Evolutionary conservation across 2,329 filamentous ascomycete species (phyloP).

Genomic region (Macrophomina pseudophaseolina): DNA sequence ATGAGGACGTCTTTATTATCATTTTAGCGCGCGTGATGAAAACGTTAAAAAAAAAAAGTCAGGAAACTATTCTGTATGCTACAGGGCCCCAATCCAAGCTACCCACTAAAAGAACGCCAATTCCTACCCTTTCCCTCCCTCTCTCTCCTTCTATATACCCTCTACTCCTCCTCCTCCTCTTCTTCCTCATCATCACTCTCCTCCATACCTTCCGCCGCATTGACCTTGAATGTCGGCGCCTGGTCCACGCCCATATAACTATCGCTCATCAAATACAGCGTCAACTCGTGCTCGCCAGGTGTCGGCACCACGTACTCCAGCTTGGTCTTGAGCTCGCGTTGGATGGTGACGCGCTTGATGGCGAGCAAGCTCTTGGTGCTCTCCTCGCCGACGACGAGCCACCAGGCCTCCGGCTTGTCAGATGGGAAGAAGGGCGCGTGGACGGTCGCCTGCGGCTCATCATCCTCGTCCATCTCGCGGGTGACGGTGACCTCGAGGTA

Average conservation of each 20-base stretch:
- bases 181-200: constrained; percentile 88
- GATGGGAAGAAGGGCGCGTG: constrained; percentile 93
- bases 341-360: constrained; percentile 93
- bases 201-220: constrained; percentile 90
- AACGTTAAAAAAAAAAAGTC: neutral
- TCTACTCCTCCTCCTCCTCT: constrained; percentile 56
- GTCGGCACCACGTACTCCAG: constrained; percentile 88
- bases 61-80: neutral
- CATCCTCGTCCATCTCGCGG: constrained; percentile 76
- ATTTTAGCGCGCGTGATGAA: too few species aligned
- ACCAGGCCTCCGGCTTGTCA: constrained; percentile 97
- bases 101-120: neutral
- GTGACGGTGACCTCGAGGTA: constrained; percentile 85
- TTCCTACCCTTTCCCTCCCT: too few species aligned
- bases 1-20: too few species aligned
- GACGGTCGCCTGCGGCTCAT: constrained; percentile 80
- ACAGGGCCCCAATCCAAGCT: neutral
- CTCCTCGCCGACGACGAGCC: constrained; percentile 94
- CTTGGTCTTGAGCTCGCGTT: constrained; percentile 74
- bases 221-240: constrained; percentile 85
- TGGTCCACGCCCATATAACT: constrained; percentile 97
- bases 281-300: constrained; percentile 83
- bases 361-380: constrained; percentile 84
- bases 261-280: constrained; percentile 94
- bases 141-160: neutral